These are phyloP conservation scores for Scheffersomyces spartinae DNA, from an alignment of 805 yeast genomes.

Conservation along the genomic window DNA sequence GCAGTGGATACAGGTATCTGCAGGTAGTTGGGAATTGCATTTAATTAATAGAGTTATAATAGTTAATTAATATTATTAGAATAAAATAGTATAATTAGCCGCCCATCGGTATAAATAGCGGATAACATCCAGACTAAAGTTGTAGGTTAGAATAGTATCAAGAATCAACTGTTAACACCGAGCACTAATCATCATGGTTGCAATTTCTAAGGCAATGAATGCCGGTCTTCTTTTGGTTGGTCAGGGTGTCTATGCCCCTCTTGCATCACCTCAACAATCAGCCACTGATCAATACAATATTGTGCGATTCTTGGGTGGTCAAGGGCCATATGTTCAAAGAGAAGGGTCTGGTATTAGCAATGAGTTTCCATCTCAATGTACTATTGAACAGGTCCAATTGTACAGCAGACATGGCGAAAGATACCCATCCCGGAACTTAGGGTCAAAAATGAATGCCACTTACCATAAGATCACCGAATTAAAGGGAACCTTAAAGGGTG, in stretches of 20 bases:
- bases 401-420: conserved; percentile 75
- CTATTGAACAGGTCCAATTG: conserved; percentile 56
- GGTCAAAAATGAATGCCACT: too few relatives aligned
- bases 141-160: too few relatives aligned
- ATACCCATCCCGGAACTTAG: conserved; percentile 46
- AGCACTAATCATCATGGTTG: too few relatives aligned
- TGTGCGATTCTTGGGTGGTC: conserved; percentile 40
- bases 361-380: conserved; percentile 39
- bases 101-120: too few relatives aligned
- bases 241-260: conserved; percentile 14
- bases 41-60: too few relatives aligned
- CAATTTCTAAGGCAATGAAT: conserved; percentile 16
- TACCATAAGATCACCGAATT: too few relatives aligned
- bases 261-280: conserved; percentile 30
- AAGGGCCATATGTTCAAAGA: conserved; percentile 43
- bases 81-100: too few relatives aligned
- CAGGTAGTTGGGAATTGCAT: too few relatives aligned
- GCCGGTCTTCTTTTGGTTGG: conserved; percentile 18
- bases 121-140: too few relatives aligned
- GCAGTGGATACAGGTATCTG: too few relatives aligned
- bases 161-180: too few relatives aligned
- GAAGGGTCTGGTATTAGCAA: conserved; percentile 42
- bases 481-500: conserved; percentile 30
- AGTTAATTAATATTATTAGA: too few relatives aligned
- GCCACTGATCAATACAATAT: conserved; percentile 35